These are phyloP conservation scores for Nepenthes mirabilis DNA, from an alignment of 148 eudicot species.

Conservation along the genomic window DNA sequence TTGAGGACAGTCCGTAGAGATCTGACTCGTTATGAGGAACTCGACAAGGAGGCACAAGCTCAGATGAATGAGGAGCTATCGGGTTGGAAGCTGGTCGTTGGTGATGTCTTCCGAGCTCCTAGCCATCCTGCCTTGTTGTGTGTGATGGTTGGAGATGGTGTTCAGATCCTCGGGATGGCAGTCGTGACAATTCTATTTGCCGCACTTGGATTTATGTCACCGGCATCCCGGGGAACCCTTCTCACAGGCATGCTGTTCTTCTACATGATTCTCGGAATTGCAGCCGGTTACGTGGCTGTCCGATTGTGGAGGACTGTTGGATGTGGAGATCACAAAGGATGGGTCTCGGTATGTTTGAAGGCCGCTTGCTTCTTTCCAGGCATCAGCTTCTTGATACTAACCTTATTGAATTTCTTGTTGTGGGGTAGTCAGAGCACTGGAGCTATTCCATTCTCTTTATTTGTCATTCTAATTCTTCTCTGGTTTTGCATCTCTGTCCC, in stretches of 20 bases:
- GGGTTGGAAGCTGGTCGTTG: slow-evolving; percentile 82
- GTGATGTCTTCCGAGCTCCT: slow-evolving; percentile 76
- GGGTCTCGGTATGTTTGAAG: slow-evolving; percentile 65
- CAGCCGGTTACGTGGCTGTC: slow-evolving; percentile 71
- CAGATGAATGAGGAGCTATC: slow-evolving; percentile 85
- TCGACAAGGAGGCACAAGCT: slow-evolving; percentile 82
- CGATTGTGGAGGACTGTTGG: slow-evolving; percentile 70
- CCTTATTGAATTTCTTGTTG: slow-evolving; percentile 48
- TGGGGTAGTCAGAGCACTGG: slow-evolving; percentile 84
- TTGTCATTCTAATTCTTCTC: slow-evolving; percentile 56
- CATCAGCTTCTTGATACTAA: slow-evolving; percentile 42
- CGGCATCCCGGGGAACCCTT: slow-evolving; percentile 70
- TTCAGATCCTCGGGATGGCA: slow-evolving; percentile 83
- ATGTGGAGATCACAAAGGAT: slow-evolving; percentile 52
- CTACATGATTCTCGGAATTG: slow-evolving; percentile 64
- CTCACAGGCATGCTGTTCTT: slow-evolving; percentile 71
- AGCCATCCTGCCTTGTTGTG: slow-evolving; percentile 48
- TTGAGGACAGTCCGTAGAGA: slow-evolving; percentile 70
- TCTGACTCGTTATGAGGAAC: slow-evolving; percentile 73
- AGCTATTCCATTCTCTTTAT: slow-evolving; percentile 64
- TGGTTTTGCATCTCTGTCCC: slow-evolving; percentile 84
- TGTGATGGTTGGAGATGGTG: slow-evolving; percentile 83
- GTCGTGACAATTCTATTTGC: slow-evolving; percentile 61
- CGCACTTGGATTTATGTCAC: slow-evolving; percentile 77
- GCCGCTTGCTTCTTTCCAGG: slow-evolving; percentile 88